Evolutionary conservation across 345 rosid genomes (phyloP).

Genomic region (Ricinus communis): DNA sequence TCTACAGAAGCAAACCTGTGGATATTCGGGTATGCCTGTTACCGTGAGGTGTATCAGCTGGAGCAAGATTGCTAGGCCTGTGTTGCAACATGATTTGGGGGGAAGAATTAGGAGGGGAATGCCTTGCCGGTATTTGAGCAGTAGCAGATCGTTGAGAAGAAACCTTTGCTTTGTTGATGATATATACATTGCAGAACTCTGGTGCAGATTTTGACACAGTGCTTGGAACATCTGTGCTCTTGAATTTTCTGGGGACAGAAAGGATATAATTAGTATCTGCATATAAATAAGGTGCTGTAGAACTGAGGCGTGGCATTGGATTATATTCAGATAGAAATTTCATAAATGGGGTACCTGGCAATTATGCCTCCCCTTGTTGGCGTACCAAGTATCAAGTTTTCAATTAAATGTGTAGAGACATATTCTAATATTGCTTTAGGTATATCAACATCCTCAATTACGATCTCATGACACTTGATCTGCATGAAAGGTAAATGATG

Average conservation of each 20-base stretch:
- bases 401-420: slow-evolving; percentile 32
- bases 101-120: not conserved
- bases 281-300: not conserved
- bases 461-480: slow-evolving; percentile 63
- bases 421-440: slow-evolving; percentile 57
- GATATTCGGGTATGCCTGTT: slow-evolving; percentile 11
- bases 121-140: slow-evolving; percentile 31
- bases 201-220: slow-evolving; percentile 61
- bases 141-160: slow-evolving; percentile 58
- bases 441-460: slow-evolving; percentile 52
- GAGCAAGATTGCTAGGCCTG: slow-evolving; percentile 11
- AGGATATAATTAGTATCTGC: not conserved
- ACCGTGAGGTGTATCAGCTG: slow-evolving; percentile 2
- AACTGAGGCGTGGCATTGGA: too few relatives aligned
- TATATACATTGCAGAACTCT: slow-evolving; percentile 68
- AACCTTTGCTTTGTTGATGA: slow-evolving; percentile 65
- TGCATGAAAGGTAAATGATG: slow-evolving; percentile 18
- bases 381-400: slow-evolving; percentile 54
- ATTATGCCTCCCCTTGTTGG: slow-evolving; percentile 51
- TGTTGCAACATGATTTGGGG: slow-evolving; percentile 15
- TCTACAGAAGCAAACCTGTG: slow-evolving; percentile 34
- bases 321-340: too few relatives aligned
- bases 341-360: slow-evolving; percentile 43
- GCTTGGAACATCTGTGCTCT: slow-evolving; percentile 52
- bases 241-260: slow-evolving; percentile 54